A percentile compares a stretch with the other conserved stretches of the same genome.
Conservation (phyloP, 805 yeast species). For the Wickerhamiella cacticola region DNA sequence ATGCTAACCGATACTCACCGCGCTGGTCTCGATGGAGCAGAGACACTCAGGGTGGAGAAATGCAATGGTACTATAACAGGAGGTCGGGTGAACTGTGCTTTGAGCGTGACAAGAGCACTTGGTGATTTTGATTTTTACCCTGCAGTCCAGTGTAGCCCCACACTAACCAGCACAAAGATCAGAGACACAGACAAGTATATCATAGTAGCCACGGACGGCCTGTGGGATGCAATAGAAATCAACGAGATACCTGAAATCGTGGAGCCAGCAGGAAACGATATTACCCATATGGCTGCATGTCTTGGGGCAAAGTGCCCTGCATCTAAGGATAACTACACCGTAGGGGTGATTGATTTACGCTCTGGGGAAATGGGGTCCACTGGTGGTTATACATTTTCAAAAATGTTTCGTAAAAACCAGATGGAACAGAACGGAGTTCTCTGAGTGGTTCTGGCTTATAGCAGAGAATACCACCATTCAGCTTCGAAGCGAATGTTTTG, state of each 20-base stretch:
- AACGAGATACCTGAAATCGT: background rate
- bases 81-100: background rate
- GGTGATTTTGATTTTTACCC: background rate
- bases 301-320: background rate
- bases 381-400: constrained; percentile 1
- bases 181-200: background rate
- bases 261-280: background rate
- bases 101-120: background rate
- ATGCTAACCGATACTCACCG: background rate
- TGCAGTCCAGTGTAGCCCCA: background rate
- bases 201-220: background rate
- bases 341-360: background rate
- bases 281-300: background rate
- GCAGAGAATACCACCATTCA: too few relatives aligned
- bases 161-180: background rate
- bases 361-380: background rate
- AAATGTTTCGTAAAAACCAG: background rate
- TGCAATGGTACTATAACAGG: background rate
- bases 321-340: background rate
- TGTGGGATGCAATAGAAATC: background rate
- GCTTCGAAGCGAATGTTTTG: too few relatives aligned
- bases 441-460: too few relatives aligned
- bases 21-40: background rate
- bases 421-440: background rate
- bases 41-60: background rate